These are phyloP conservation scores for Mucor piriformis DNA, from an alignment of 371 early-diverging fungal species.

Conservation along the genomic window DNA sequence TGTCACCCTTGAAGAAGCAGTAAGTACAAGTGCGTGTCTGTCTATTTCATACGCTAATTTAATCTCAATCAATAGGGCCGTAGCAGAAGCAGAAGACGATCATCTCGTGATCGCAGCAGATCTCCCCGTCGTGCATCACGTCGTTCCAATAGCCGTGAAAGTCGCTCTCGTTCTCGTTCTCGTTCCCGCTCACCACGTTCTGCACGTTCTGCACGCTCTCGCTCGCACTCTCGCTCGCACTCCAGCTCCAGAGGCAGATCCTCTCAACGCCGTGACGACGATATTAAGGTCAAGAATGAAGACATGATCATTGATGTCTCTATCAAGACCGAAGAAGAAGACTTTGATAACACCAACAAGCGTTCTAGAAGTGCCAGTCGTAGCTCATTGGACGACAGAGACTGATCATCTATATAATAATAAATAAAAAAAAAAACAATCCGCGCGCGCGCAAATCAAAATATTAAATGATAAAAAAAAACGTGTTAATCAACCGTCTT, in stretches of 20 bases:
- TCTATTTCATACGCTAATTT: background rate
- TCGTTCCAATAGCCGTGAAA: conserved; percentile 1
- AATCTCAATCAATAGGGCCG: conserved; percentile 9
- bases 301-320: conserved; percentile 13
- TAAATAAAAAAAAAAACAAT: background rate
- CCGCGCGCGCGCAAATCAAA: background rate
- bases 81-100: conserved; percentile 25
- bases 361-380: conserved; percentile 12
- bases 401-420: conserved; percentile 1
- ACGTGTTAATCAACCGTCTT: conserved; percentile 14
- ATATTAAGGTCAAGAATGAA: conserved; percentile 8
- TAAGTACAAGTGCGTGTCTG: conserved; percentile 31
- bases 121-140: conserved; percentile 29
- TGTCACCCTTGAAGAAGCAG: conserved; percentile 69
- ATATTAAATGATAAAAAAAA: background rate
- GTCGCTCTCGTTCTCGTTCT: conserved; percentile 20
- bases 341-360: background rate
- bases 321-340: conserved; percentile 2
- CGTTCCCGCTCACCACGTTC: conserved; percentile 34
- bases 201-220: conserved; percentile 21
- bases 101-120: conserved; percentile 28
- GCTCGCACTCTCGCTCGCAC: conserved; percentile 21
- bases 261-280: conserved; percentile 14
- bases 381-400: conserved; percentile 17
- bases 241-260: conserved; percentile 28